Percentiles rank a stretch among this genome's conserved stretches.
These are phyloP conservation scores for Smittium mucronatum DNA, from an alignment of 371 early-diverging fungal species.

Conservation along the genomic window DNA sequence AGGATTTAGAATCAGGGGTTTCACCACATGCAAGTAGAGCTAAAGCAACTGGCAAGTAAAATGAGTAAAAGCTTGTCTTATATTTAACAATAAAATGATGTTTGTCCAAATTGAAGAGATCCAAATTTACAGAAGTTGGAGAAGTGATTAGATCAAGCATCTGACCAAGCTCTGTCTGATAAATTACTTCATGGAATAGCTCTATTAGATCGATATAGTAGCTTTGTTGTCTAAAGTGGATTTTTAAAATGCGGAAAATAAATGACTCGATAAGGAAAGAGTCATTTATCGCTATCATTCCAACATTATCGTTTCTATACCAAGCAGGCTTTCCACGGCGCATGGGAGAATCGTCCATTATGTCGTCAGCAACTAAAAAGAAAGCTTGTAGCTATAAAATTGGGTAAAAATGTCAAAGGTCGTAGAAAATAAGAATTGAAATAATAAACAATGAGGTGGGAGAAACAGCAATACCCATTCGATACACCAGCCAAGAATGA, in stretches of 20 bases:
- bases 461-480: conserved; percentile 45
- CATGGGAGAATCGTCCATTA: conserved; percentile 91
- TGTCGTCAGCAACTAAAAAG: conserved; percentile 94
- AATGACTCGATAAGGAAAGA: conserved; percentile 80
- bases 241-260: conserved; percentile 82
- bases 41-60: conserved; percentile 93
- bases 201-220: conserved; percentile 84
- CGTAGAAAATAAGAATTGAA: background rate
- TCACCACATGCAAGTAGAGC: conserved; percentile 81
- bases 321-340: conserved; percentile 94
- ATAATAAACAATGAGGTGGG: background rate
- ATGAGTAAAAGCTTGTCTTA: conserved; percentile 98
- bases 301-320: conserved; percentile 73
- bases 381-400: conserved; percentile 87
- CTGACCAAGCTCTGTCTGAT: conserved; percentile 95
- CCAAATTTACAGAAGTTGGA: conserved; percentile 82
- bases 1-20: conserved; percentile 49
- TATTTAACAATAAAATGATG: conserved; percentile 87
- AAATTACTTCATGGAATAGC: conserved; percentile 84
- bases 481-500: conserved; percentile 87
- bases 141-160: conserved; percentile 92
- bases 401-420: background rate
- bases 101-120: conserved; percentile 77
- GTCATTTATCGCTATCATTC: conserved; percentile 90
- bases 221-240: conserved; percentile 67